These are phyloP conservation scores for Phytophthora quininea DNA, from an alignment of 352 stramenopile species.

Conservation along the genomic window DNA sequence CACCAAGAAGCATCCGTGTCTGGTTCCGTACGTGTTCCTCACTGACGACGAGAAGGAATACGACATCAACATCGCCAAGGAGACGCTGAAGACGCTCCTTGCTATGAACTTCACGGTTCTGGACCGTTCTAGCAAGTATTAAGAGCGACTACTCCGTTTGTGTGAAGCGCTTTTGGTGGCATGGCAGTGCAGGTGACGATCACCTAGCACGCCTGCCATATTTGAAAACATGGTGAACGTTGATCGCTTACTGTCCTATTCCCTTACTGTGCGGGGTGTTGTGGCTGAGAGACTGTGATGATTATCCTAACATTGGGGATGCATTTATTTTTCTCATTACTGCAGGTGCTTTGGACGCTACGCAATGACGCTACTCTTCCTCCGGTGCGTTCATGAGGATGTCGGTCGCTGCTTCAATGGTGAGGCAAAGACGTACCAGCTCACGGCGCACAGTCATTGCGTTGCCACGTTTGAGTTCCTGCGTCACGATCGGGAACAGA, in stretches of 20 bases:
- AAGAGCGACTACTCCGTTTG: background rate
- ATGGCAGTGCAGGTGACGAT: no score
- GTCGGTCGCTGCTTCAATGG: constrained; percentile 78
- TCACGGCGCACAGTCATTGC: constrained; percentile 79
- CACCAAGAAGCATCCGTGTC: constrained; percentile 82
- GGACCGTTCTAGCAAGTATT: constrained; percentile 70
- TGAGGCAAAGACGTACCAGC: constrained; percentile 77
- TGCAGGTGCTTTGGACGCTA: background rate
- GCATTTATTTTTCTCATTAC: constrained; percentile 12
- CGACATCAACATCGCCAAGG: constrained; percentile 87
- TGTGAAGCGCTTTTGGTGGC: no score
- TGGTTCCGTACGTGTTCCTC: constrained; percentile 90
- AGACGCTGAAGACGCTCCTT: constrained; percentile 88
- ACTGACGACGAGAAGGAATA: constrained; percentile 90
- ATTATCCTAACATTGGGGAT: constrained; percentile 12
- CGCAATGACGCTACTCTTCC: constrained; percentile 20
- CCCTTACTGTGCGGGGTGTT: no score
- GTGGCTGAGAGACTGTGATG: no score
- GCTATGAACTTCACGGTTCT: constrained; percentile 88
- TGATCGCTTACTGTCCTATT: no score
- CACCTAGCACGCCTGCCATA: no score
- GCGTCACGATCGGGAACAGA: constrained; percentile 75
- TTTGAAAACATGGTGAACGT: no score
- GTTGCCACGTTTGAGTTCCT: constrained; percentile 72
- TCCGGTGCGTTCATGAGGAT: constrained; percentile 49